A percentile compares a stretch with the other conserved stretches of the same genome.
These are phyloP conservation scores for Phytophthora crassamura DNA, from an alignment of 352 stramenopile genomes.

Conservation along the genomic window DNA sequence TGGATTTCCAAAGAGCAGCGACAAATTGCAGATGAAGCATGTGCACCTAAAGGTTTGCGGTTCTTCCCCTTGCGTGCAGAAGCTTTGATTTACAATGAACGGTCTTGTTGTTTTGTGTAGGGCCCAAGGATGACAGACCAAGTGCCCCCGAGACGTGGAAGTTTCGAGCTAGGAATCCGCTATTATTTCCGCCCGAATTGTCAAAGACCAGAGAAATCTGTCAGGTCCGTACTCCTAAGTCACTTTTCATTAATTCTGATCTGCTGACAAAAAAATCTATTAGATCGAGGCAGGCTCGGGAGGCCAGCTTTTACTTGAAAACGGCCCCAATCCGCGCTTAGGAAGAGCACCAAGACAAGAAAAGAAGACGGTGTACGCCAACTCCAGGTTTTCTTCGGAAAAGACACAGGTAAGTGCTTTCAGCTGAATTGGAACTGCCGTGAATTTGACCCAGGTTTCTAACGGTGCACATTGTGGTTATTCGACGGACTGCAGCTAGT, in stretches of 20 bases:
- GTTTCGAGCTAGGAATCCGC: constrained; percentile 74
- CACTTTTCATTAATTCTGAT: neutral
- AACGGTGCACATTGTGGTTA: neutral
- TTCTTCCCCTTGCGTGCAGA: neutral
- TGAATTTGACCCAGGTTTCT: neutral
- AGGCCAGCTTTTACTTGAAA: constrained; percentile 52
- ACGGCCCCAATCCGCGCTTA: constrained; percentile 28
- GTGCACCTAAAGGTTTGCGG: constrained; percentile 56
- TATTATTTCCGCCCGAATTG: constrained; percentile 82
- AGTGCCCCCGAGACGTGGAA: constrained; percentile 77
- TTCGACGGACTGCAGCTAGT: constrained; percentile 1
- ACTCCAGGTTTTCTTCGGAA: constrained; percentile 65
- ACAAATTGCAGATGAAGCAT: constrained; percentile 63
- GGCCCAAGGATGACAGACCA: constrained; percentile 62
- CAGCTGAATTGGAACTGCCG: neutral
- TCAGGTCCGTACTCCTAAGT: constrained; percentile 36
- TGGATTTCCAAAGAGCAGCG: constrained; percentile 79
- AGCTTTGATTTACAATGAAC: constrained; percentile 2
- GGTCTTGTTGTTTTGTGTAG: constrained; percentile 30
- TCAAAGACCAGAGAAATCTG: constrained; percentile 65
- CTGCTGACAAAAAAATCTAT: neutral
- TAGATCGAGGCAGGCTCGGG: constrained; percentile 33
- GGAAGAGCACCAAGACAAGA: constrained; percentile 39
- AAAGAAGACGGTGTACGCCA: constrained; percentile 73
- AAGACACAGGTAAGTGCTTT: constrained; percentile 30